phyloP scores from a whole-genome alignment of 331 rosid genomes.

The Acacia pycnantha region DNA sequence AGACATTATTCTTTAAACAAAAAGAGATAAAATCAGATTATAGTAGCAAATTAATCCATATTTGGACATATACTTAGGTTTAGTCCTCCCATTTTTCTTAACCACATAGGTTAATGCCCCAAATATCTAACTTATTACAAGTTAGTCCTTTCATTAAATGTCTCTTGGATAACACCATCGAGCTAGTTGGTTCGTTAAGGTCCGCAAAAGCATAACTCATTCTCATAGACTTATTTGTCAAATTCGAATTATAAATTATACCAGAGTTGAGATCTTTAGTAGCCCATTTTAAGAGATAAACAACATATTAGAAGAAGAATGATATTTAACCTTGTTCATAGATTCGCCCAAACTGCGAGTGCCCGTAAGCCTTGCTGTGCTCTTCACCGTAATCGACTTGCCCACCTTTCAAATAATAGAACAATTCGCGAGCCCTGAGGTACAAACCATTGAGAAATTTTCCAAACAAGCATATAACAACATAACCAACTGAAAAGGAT shows the following conservation, averaged over 20 bases:
- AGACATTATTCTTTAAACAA: constrained; percentile 1
- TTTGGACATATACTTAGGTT: neutral
- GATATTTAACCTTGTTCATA: constrained; percentile 68
- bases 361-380: constrained; percentile 89
- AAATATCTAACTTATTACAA: neutral
- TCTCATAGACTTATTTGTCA: neutral
- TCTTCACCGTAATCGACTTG: constrained; percentile 92
- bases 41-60: neutral
- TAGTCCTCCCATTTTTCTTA: neutral
- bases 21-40: neutral
- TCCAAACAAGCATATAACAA: neutral
- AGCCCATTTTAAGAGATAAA: neutral
- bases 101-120: neutral
- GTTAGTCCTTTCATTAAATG: neutral
- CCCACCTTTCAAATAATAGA: constrained; percentile 96
- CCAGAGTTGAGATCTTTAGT: neutral
- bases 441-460: neutral
- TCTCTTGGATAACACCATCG: neutral
- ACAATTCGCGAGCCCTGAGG: constrained; percentile 88
- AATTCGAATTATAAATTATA: neutral
- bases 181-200: neutral
- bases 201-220: neutral
- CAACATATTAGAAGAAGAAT: constrained; percentile 11
- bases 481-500: neutral
- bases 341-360: constrained; percentile 73